Evolutionary conservation across 139 green algal species (phyloP).

Genomic region (Mesostigma viride): DNA sequence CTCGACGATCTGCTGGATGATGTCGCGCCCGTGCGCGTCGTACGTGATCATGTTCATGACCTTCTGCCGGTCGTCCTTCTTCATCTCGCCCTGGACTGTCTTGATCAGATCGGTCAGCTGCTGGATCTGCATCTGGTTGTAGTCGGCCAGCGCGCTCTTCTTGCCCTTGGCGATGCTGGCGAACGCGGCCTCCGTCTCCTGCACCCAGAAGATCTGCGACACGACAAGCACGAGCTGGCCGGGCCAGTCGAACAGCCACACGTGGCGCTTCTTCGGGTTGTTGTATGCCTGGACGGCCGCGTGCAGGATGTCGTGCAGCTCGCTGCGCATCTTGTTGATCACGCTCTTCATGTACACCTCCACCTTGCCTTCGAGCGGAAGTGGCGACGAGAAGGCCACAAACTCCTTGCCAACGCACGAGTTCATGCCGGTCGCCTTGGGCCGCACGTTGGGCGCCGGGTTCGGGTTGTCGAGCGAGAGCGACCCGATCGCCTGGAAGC

Average conservation of each 20-base stretch:
- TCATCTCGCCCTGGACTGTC: slow-evolving; percentile 65
- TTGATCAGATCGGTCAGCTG: slow-evolving; percentile 59
- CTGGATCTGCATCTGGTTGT: slow-evolving; percentile 13
- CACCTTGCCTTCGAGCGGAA: slow-evolving; percentile 62
- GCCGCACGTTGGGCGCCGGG: slow-evolving; percentile 38
- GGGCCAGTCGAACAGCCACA: slow-evolving; percentile 75
- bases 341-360: slow-evolving; percentile 69
- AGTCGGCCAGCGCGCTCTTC: slow-evolving; percentile 72
- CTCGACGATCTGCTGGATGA: slow-evolving; percentile 70
- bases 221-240: slow-evolving; percentile 75
- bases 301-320: slow-evolving; percentile 59
- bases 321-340: slow-evolving; percentile 66
- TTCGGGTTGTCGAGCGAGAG: slow-evolving; percentile 69
- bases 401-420: slow-evolving; percentile 68
- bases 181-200: slow-evolving; percentile 53
- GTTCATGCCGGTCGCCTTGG: slow-evolving; percentile 67
- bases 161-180: slow-evolving; percentile 83
- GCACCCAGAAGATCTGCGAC: slow-evolving; percentile 76
- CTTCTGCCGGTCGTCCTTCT: slow-evolving; percentile 73
- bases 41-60: slow-evolving; percentile 89
- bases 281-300: slow-evolving; percentile 70
- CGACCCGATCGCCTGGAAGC: slow-evolving; percentile 84
- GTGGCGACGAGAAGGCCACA: slow-evolving; percentile 60
- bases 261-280: slow-evolving; percentile 55
- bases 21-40: slow-evolving; percentile 81